Evolutionary conservation across 352 stramenopile species (phyloP), one percentile per base, ranked within the genome.

Genomic region (Phytophthora foliorum): DNA sequence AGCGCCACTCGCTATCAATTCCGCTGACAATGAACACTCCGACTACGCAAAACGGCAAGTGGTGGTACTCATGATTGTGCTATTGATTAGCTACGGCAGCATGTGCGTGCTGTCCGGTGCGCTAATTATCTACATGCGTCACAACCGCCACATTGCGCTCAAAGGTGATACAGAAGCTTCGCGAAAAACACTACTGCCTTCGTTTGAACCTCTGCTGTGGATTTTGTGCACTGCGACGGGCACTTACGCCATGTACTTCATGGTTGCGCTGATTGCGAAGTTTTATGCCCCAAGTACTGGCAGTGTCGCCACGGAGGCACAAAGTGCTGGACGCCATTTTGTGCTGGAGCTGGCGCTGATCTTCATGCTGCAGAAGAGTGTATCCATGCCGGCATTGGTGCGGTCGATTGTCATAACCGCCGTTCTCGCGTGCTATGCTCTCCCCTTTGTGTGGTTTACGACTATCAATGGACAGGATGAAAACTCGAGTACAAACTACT

Each of bases 291-390:
- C 57, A 0, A 66, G 58, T 45, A 48, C 67, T 13, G 51, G 56
- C 4, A 66, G 32, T 6, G 58, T 82, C 0, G 54, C 41, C 7
- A 71, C 57, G 2, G 75, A 85, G 39, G 67, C 46, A 19, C 55
- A 85, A 45, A 85, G 77, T 59, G 48, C 78, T 41, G 78, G 78
- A 4, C 70, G 78, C 7, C 71, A 81, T 50, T 86, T 87, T 62
- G 65, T 84, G 8, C 45, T 88, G 48, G 48, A 86, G 19, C 58
- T 87, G 29, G 58, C 84, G 29, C 48, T 80, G 11, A 68, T 89
- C 14, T 89, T 89, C 34, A 83, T 89, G 62, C 70, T 83, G 13
- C 77, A 88, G 29, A 82, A 84, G 58, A 86, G 75, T 38, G 75
- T 86, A 3, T 84, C 82, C 11, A 57, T 81, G 24, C 80, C 77